These are phyloP conservation scores for Candida mesenterica DNA, from an alignment of 1,139 yeast species.

Conservation along the genomic window DNA sequence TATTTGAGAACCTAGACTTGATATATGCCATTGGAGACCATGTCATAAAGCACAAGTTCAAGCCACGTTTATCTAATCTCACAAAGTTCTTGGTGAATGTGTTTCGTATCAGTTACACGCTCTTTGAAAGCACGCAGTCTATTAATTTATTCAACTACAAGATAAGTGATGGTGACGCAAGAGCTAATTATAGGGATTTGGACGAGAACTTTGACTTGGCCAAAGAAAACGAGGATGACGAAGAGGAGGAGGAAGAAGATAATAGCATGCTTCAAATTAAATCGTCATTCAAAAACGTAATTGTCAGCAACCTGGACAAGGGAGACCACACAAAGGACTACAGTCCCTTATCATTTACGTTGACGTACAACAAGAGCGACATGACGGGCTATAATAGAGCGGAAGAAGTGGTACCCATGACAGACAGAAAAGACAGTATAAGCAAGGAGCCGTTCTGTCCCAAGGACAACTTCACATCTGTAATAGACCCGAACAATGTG, in stretches of 20 bases:
- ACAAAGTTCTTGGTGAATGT: conserved; percentile 25
- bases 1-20: conserved; percentile 44
- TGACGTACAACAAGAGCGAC: conserved; percentile 22
- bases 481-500: conserved; percentile 19
- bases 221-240: conserved; percentile 14
- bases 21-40: conserved; percentile 45
- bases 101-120: conserved; percentile 29
- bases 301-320: conserved; percentile 11
- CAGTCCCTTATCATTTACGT: conserved; percentile 24
- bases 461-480: conserved; percentile 6
- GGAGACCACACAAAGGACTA: conserved; percentile 11
- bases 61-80: conserved; percentile 14
- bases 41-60: conserved; percentile 25
- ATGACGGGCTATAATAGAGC: conserved; percentile 8
- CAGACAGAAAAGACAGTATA: background rate
- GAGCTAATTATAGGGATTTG: conserved; percentile 33
- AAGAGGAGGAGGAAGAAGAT: conserved; percentile 17
- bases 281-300: conserved; percentile 19
- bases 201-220: conserved; percentile 36
- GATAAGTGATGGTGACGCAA: conserved; percentile 32
- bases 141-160: conserved; percentile 39
- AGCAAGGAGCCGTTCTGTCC: background rate
- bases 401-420: background rate
- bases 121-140: conserved; percentile 42
- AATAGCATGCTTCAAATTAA: conserved; percentile 9